Base-by-base conservation (phyloP, 495 filamentous ascomycete species). In the Penicillium canariense region DNA sequence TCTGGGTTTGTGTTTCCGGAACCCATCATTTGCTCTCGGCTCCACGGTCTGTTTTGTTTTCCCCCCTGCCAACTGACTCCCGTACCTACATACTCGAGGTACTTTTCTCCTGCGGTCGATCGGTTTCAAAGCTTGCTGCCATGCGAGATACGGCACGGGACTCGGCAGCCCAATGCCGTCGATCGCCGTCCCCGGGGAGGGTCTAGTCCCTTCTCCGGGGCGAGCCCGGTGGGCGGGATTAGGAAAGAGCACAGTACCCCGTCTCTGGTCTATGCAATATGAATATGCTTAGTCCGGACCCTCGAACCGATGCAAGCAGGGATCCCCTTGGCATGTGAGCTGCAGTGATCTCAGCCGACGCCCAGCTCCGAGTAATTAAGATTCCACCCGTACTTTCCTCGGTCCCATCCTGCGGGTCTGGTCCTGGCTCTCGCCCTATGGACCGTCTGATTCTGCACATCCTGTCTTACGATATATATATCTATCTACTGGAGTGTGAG, bases 81-180 rank as follows among this genome's bases (percentile, higher is more conserved):
- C n/a, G n/a, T n/a, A n/a, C n/a, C n/a, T n/a, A n/a, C n/a, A n/a
- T n/a, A n/a, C n/a, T n/a, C n/a, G n/a, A n/a, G n/a, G n/a, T n/a
- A n/a, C n/a, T 10, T 35, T 15, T n/a, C 28, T 48, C 31, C 46
- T 35, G 22, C 28, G 9, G 34, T 31, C 48, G 35, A 50, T 50
- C 26, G 22, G 27, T 38, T 39, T 53, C 48, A 43, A 35, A 52
- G 47, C 39, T 60, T 48, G 58, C 49, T 53, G 58, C 54, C 59
- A 58, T 62, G 59, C 59, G 55, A 62, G 59, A 62, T 58, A 62
- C 55, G 54, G 50, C 59, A 57, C 48, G 55, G 60, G 54, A 52
- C 47, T 50, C 59, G 59, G 55, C 59, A 61, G 53, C 38, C 48
- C 26, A 52, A 30, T 35, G 28, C 35, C 44, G 53, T 56, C 48